These are phyloP conservation scores for Rhizopus sp. DNA, from an alignment of 371 early-diverging fungal genomes.

Conservation along the genomic window DNA sequence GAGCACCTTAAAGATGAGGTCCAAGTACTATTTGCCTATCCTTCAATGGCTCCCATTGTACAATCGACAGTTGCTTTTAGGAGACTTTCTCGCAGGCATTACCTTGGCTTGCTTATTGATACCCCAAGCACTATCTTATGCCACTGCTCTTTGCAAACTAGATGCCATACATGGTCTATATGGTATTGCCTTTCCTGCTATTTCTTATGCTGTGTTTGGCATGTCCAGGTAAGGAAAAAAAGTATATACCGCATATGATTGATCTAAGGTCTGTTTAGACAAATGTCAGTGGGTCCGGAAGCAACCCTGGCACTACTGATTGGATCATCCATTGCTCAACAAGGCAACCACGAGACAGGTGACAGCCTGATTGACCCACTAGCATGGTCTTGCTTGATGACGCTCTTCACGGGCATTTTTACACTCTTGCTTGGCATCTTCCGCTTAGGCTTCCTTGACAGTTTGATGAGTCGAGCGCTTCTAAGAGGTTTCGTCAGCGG, in stretches of 20 bases:
- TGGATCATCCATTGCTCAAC: conserved; percentile 74
- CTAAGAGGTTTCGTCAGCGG: conserved; percentile 93
- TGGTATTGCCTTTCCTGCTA: conserved; percentile 77
- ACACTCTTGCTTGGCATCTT: conserved; percentile 90
- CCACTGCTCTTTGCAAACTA: conserved; percentile 79
- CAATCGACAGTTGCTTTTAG: conserved; percentile 44
- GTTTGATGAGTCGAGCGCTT: conserved; percentile 87
- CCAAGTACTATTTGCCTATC: conserved; percentile 89
- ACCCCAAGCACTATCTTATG: conserved; percentile 90
- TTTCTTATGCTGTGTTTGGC: conserved; percentile 90
- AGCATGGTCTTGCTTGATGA: conserved; percentile 72
- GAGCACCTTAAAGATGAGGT: conserved; percentile 54
- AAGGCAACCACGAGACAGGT: conserved; percentile 27
- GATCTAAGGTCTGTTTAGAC: conserved; percentile 41
- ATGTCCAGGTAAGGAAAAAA: conserved; percentile 72
- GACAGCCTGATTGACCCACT: conserved; percentile 46
- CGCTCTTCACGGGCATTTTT: conserved; percentile 84
- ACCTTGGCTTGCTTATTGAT: conserved; percentile 88
- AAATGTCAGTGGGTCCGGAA: conserved; percentile 93
- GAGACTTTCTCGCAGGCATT: conserved; percentile 84
- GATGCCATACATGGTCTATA: conserved; percentile 90
- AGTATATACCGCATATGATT: neutral
- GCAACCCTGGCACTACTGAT: conserved; percentile 88
- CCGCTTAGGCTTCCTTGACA: conserved; percentile 93
- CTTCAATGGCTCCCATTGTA: conserved; percentile 88